Conservation (phyloP, 257 asterid species). For the Cinchona pubescens region DNA sequence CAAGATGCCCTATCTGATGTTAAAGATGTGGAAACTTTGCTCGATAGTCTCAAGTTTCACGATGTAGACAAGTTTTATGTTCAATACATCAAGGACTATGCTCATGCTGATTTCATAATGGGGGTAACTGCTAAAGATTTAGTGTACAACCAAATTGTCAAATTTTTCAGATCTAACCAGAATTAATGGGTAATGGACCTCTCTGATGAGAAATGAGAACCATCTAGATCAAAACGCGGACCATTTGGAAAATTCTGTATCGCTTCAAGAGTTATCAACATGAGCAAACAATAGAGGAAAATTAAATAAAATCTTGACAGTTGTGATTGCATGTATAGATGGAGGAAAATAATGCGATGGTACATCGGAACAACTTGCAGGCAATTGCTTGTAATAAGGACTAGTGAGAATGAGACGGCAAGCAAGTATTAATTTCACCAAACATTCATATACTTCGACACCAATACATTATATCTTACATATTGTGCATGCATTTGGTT, state of each 20-base stretch:
- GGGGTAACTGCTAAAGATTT: constrained; percentile 65
- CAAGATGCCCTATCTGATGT: constrained; percentile 69
- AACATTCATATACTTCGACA: too few relatives aligned
- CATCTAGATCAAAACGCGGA: not conserved
- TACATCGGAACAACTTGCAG: not conserved
- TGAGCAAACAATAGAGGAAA: not conserved
- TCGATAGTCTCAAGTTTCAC: constrained; percentile 51
- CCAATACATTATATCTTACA: too few relatives aligned
- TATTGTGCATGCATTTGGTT: not conserved
- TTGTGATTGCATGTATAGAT: not conserved
- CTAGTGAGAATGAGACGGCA: not conserved
- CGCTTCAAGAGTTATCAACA: not conserved
- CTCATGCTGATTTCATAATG: constrained; percentile 81
- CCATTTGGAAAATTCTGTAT: not conserved
- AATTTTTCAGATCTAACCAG: constrained; percentile 21
- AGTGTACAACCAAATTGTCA: constrained; percentile 54
- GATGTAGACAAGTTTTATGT: constrained; percentile 61
- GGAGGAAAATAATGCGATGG: not conserved
- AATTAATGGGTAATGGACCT: too few relatives aligned
- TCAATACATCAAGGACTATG: constrained; percentile 66
- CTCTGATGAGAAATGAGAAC: too few relatives aligned
- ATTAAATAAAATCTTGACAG: not conserved
- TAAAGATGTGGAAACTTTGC: constrained; percentile 57
- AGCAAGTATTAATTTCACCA: too few relatives aligned
- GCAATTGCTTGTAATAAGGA: not conserved